A percentile compares a stretch with the other conserved stretches of the same genome.
Evolutionary conservation across 768 basidiomycete genomes (phyloP).

Genomic region (Calocybe gangraenosa): DNA sequence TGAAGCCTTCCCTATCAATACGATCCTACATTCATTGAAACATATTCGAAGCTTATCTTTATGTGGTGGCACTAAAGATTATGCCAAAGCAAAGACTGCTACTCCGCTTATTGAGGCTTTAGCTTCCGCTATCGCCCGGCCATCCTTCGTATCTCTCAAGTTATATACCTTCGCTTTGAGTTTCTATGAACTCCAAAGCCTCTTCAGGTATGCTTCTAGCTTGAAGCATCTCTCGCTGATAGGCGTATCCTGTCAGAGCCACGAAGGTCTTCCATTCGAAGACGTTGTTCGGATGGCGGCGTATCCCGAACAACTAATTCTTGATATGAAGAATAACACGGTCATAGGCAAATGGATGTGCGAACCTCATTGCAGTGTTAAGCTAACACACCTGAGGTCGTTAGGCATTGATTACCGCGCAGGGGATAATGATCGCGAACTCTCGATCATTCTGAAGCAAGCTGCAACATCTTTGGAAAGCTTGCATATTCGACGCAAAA

Average conservation of each 20-base stretch:
- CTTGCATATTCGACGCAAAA: too few relatives aligned
- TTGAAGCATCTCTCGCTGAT: slow-evolving; percentile 6
- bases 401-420: neutral
- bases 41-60: slow-evolving; percentile 2
- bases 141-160: slow-evolving; percentile 2
- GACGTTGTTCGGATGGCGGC: too few relatives aligned
- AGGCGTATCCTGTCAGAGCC: neutral
- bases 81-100: neutral
- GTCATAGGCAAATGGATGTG: slow-evolving; percentile 8
- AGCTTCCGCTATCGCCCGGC: slow-evolving; percentile 1
- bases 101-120: neutral
- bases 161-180: slow-evolving; percentile 1
- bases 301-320: too few relatives aligned
- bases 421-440: neutral
- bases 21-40: neutral
- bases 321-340: neutral
- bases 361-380: slow-evolving; percentile 5
- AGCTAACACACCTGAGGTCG: slow-evolving; percentile 5
- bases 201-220: slow-evolving; percentile 1
- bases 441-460: too few relatives aligned
- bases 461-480: too few relatives aligned
- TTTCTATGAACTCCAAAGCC: slow-evolving; percentile 2
- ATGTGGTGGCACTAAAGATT: neutral
- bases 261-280: neutral
- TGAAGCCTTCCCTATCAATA: neutral